These are phyloP conservation scores for Dalechampia spathulata DNA, from an alignment of 441 rosid genomes.

Conservation along the genomic window DNA sequence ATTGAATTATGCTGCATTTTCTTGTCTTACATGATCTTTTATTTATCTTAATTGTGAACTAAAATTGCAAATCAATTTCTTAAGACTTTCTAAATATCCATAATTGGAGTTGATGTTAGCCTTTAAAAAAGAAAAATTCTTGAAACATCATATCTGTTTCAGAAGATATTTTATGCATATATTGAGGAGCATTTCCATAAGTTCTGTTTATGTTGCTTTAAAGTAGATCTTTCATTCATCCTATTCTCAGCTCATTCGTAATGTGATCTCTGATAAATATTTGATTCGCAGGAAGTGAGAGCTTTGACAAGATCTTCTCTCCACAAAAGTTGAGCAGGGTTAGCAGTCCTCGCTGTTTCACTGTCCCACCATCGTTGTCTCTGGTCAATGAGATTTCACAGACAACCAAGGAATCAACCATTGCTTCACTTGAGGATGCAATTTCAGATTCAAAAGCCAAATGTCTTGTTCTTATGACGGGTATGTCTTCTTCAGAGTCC, in stretches of 20 bases:
- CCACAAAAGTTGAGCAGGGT: constrained; percentile 40
- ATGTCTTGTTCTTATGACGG: constrained; percentile 44
- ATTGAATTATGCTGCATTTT: not conserved
- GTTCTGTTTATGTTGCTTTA: too few species aligned
- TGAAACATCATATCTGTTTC: too few species aligned
- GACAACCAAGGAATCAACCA: constrained; percentile 36
- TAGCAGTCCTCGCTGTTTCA: constrained; percentile 32
- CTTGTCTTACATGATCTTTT: not conserved
- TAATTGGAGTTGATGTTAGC: not conserved
- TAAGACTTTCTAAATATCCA: not conserved
- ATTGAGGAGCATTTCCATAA: too few species aligned
- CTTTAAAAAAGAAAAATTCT: too few species aligned
- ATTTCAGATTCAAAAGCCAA: constrained; percentile 51
- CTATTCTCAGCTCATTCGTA: too few species aligned
- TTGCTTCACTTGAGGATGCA: constrained; percentile 69
- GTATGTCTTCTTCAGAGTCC: constrained; percentile 33
- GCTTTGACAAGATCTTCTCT: constrained; percentile 71
- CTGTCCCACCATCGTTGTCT: constrained; percentile 26
- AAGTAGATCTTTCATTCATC: too few species aligned
- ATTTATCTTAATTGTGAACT: not conserved
- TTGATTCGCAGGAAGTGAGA: constrained; percentile 61
- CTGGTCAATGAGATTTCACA: constrained; percentile 18
- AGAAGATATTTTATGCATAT: too few species aligned
- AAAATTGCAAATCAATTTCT: not conserved
- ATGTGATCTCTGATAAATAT: constrained; percentile 2